Conservation (phyloP, 78 protist genomes). For the Dictyostelium citrinum region DNA sequence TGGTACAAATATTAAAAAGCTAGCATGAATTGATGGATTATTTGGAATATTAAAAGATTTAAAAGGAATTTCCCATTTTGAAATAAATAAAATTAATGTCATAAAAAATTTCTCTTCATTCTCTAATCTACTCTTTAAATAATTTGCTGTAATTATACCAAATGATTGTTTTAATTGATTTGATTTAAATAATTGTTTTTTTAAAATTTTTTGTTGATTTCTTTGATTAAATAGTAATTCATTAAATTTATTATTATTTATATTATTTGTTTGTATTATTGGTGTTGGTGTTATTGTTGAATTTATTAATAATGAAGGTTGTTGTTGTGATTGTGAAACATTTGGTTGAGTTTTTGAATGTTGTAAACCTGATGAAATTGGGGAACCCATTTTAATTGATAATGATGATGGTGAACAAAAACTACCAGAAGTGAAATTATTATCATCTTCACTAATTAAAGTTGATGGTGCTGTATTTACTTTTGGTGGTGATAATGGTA, state of each 20-base stretch:
- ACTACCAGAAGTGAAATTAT: not conserved
- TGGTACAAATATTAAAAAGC: slow-evolving; percentile 51
- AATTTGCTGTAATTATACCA: slow-evolving; percentile 33
- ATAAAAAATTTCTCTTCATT: slow-evolving; percentile 55
- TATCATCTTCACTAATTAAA: not conserved
- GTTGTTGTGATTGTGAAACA: slow-evolving; percentile 10
- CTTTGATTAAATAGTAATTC: not conserved
- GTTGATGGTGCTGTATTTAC: not conserved
- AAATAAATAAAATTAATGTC: slow-evolving; percentile 36
- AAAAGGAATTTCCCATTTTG: slow-evolving; percentile 67
- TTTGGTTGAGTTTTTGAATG: slow-evolving; percentile 6
- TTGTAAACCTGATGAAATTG: not conserved
- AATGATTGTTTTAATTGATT: slow-evolving; percentile 8
- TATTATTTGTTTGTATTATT: no score
- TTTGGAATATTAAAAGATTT: not conserved
- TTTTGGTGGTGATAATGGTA: slow-evolving; percentile 1
- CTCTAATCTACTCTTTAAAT: slow-evolving; percentile 46
- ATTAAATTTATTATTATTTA: not conserved
- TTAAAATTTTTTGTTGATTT: not conserved
- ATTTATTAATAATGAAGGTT: not conserved
- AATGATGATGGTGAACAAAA: not conserved
- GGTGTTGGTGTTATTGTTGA: no score
- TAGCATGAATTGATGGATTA: not conserved
- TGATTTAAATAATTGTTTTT: not conserved
- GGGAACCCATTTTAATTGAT: not conserved